These are phyloP conservation scores for Silene conica DNA, from an alignment of 148 eudicot species.

Conservation along the genomic window DNA sequence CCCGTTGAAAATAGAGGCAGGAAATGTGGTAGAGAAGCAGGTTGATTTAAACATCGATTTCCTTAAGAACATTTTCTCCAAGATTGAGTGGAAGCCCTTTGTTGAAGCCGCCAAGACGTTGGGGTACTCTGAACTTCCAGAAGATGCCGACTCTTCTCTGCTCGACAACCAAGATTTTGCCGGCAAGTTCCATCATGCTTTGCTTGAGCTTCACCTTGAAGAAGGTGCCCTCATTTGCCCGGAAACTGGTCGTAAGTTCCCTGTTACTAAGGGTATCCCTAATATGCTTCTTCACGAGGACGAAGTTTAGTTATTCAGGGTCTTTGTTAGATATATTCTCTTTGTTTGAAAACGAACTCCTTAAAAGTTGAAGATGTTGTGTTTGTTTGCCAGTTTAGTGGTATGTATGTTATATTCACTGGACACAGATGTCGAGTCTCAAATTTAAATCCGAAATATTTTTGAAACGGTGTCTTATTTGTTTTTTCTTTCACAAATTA, in stretches of 20 bases:
- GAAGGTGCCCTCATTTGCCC: conserved; percentile 91
- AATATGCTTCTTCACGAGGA: conserved; percentile 31
- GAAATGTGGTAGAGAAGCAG: conserved; percentile 50
- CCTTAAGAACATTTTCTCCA: conserved; percentile 71
- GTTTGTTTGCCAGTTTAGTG: neutral
- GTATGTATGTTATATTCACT: conserved; percentile 2
- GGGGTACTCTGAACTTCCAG: conserved; percentile 65
- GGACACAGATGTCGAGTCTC: neutral
- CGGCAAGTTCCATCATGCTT: conserved; percentile 58
- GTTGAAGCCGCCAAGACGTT: conserved; percentile 62
- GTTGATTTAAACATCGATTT: conserved; percentile 72
- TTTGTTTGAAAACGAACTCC: neutral
- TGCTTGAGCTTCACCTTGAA: conserved; percentile 82
- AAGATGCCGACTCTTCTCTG: conserved; percentile 39
- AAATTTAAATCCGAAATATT: too few relatives aligned
- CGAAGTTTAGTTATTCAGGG: conserved; percentile 12
- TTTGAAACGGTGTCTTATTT: too few relatives aligned
- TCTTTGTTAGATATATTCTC: neutral
- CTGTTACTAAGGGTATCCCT: conserved; percentile 32
- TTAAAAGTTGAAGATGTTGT: neutral
- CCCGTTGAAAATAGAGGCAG: conserved; percentile 64
- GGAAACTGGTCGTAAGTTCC: conserved; percentile 45
- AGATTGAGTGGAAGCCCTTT: conserved; percentile 76
- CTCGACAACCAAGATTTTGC: conserved; percentile 32
- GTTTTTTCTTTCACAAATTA: too few relatives aligned